Base-by-base conservation (phyloP, 495 filamentous ascomycete species). In the Penicillium subrubescens region DNA sequence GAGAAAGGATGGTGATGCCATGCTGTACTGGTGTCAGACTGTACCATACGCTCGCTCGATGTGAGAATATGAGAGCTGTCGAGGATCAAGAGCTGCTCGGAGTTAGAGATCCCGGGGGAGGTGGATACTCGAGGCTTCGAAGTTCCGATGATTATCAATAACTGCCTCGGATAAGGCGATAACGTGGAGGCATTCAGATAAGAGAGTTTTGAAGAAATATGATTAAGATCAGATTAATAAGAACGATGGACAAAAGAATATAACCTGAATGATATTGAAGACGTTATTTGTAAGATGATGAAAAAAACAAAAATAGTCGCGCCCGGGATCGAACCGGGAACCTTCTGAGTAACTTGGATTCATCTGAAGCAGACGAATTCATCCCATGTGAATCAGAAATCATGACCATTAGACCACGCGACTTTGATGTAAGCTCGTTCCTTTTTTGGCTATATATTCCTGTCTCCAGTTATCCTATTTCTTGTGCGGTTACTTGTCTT, bases 291-390 rank as follows among this genome's bases (percentile, higher is more conserved):
- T 27, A 27, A 27, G 25, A 27, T 4, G 25, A 27, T 27, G 7
- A 33, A 8, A 33, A 33, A 33, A 61, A 64, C 57, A 68, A 69
- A 66, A 62, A 39, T 78, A 71, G 73, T 78, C 73, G 70, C 74
- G 74, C 73, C 76, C 71, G 74, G 76, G 73, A 75, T 78, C 75
- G 76, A 77, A 76, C 76, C 73, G 71, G 71, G 71, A 67, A 73
- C 63, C 65, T 70, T 67, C 64, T 72, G 53, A 56, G 53, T 46
- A 21, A 46, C 43, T 35, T 44, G 48, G 48, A 48, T 41, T 25
- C 31, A 35, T 35, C 53, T 33, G 21, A 5, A 5, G 10, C 11
- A 57, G 15, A 35, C 35, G 21, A 41, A 12, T 12, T 19, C 15
- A 35, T 57, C 8, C 21, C 14, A 21, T 64, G 61, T 57, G 60